Evolutionary conservation across 148 eudicot genomes (phyloP), one percentile per base, ranked within the genome.

Genomic region (Pouteria glomerata): DNA sequence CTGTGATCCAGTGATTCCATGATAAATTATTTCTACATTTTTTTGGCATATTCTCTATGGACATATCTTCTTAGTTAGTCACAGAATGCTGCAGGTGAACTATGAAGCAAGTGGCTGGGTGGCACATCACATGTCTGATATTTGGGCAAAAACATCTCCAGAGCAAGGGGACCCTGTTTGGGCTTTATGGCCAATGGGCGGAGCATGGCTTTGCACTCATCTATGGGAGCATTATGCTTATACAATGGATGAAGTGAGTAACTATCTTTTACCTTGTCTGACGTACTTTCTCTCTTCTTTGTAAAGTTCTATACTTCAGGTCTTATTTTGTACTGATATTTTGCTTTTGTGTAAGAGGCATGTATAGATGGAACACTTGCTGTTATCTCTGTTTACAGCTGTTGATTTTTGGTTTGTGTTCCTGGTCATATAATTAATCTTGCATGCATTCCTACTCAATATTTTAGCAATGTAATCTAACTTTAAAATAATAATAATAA

Each of bases 171-270:
- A 76, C 41, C 85, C 98, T 27, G 87, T 88, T 21, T 93, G 98
- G 98, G 90, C 96, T 18, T 63, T 87, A 30, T 93, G 98, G 98
- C 98, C 88, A 0, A 90, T 93, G 98, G 98, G 98, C 30, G 98
- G 96, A 41, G 96, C 96, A 29, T 93, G 98, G 98, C 84, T 90
- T 74, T 82, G 89, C 53, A 93, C 98, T n/a, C 98, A 93, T 83
- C 77, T 90, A 37, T 93, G 98, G 98, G 96, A 88, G 72, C 94
- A 93, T 69, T 93, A 86, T 69, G 74, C 86, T 35, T 90, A 76
- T 69, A 93, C 96, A 34, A 72, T 82, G 90, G 94, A 93, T 79
- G 88, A 85, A 74, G 85, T 84, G 75, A 79, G 82, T 47, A 60
- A 52, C 24, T 29, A 10, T 16, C 59, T 34, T 29, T 63, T 48